phyloP scores from a whole-genome alignment of 2,329 filamentous ascomycete species.

The Ceratocystis cacaofunesta region DNA sequence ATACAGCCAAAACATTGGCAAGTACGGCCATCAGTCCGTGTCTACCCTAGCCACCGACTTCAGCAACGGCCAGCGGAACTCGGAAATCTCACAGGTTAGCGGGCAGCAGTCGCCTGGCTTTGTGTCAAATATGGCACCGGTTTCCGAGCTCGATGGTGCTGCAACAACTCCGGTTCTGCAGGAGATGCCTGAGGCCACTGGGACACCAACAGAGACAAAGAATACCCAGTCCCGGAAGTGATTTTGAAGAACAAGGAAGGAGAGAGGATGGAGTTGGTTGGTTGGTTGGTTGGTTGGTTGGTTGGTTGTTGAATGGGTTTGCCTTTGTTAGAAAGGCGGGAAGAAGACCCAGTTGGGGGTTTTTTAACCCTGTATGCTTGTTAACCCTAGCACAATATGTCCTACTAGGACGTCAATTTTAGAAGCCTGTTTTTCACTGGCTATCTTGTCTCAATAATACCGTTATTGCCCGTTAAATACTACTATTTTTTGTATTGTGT shows the following conservation, averaged over 20 bases:
- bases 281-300: background rate
- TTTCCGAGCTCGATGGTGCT: background rate
- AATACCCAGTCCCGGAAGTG: background rate
- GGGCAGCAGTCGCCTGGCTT: conserved; percentile 3
- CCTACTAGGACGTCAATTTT: background rate
- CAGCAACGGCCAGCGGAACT: background rate
- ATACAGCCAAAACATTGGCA: background rate
- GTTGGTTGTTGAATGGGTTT: background rate
- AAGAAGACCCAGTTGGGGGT: background rate
- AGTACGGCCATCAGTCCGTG: conserved; percentile 1
- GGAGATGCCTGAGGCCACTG: background rate
- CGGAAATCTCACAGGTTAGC: background rate
- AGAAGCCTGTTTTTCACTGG: background rate
- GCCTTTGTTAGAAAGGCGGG: background rate
- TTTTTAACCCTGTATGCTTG: background rate
- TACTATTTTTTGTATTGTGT: background rate
- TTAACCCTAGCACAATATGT: background rate
- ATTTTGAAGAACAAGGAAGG: background rate
- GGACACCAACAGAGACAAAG: background rate
- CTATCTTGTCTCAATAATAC: background rate
- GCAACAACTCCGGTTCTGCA: background rate
- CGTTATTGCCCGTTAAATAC: background rate
- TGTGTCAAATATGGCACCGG: background rate
- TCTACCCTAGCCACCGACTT: background rate
- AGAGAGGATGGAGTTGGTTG: background rate